phyloP scores from a whole-genome alignment of 768 basidiomycete species.

The Russula sp. region DNA sequence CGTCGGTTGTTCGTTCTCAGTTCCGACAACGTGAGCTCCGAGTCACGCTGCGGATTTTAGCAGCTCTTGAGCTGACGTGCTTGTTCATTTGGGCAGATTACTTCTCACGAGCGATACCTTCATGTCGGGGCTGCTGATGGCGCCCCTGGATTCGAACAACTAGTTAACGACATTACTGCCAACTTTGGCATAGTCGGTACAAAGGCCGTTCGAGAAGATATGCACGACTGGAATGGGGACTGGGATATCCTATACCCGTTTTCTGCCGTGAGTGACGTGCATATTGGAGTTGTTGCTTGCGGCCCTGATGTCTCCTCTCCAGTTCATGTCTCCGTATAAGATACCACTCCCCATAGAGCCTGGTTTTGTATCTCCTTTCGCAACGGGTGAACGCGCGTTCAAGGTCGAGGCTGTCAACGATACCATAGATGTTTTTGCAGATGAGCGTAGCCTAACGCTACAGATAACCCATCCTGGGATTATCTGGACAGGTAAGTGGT shows the following conservation, averaged over 20 bases:
- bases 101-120: constrained; percentile 62
- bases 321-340: constrained; percentile 85
- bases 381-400: constrained; percentile 36
- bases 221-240: constrained; percentile 76
- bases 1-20: constrained; percentile 81
- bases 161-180: constrained; percentile 56
- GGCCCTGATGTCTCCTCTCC: constrained; percentile 15
- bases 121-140: constrained; percentile 81
- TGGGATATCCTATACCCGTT: constrained; percentile 88
- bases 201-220: constrained; percentile 42
- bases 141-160: constrained; percentile 62
- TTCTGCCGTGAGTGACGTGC: constrained; percentile 47
- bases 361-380: constrained; percentile 27
- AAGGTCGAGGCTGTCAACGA: constrained; percentile 55
- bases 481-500: constrained; percentile 71
- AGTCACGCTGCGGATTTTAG: not conserved
- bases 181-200: constrained; percentile 48
- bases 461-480: constrained; percentile 69
- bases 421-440: constrained; percentile 45
- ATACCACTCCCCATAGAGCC: constrained; percentile 52
- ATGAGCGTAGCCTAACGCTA: constrained; percentile 66
- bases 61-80: constrained; percentile 3
- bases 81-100: constrained; percentile 44
- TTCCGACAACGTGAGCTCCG: constrained; percentile 68
- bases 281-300: not conserved